phyloP scores from a whole-genome alignment of 306 rosid species.

The Cyamopsis tetragonoloba region DNA sequence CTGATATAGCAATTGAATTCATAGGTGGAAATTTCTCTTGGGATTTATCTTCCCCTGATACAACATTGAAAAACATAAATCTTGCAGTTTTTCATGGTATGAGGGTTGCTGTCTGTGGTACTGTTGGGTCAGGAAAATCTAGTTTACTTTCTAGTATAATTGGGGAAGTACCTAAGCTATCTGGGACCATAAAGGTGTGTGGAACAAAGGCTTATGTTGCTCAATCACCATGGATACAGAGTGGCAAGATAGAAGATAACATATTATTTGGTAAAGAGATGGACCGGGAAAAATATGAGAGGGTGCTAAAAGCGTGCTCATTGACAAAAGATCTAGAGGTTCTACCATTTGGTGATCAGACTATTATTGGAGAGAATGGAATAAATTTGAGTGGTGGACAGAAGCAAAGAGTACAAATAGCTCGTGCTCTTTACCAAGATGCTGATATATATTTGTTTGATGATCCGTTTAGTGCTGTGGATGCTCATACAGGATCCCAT shows the following conservation, averaged over 20 bases:
- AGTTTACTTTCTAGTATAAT: constrained; percentile 72
- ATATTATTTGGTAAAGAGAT: constrained; percentile 70
- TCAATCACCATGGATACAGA: constrained; percentile 91
- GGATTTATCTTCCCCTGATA: constrained; percentile 48
- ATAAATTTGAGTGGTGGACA: constrained; percentile 91
- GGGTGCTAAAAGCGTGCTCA: constrained; percentile 71
- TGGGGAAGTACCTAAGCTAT: constrained; percentile 78
- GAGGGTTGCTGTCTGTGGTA: constrained; percentile 85
- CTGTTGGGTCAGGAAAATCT: constrained; percentile 91
- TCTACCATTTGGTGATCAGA: constrained; percentile 77
- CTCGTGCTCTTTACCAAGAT: constrained; percentile 78
- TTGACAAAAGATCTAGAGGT: constrained; percentile 68
- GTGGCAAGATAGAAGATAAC: constrained; percentile 78
- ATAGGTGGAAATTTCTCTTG: constrained; percentile 74
- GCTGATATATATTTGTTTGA: constrained; percentile 79
- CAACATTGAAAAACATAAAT: constrained; percentile 54
- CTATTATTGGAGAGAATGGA: constrained; percentile 82
- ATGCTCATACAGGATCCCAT: constrained; percentile 93
- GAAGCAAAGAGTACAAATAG: constrained; percentile 84
- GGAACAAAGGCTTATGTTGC: constrained; percentile 86
- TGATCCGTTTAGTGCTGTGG: constrained; percentile 94
- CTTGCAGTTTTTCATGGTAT: constrained; percentile 51
- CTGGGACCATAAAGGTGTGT: constrained; percentile 62
- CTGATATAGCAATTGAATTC: constrained; percentile 56
- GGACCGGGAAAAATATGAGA: constrained; percentile 65